phyloP scores from a whole-genome alignment of 192 early-diverging fungal species.

The Backusella liffmaniae region DNA sequence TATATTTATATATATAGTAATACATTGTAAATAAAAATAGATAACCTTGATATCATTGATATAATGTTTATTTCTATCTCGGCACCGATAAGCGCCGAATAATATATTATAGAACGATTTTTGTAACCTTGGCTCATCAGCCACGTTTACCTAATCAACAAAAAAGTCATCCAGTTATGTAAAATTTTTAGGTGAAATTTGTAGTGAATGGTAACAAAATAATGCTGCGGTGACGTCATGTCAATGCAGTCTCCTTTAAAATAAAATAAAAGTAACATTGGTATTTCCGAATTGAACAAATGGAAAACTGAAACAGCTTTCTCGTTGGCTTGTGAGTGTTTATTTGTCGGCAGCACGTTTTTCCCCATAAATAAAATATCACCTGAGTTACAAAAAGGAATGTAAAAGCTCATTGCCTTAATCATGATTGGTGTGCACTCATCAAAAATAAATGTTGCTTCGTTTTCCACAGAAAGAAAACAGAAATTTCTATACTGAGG shows the following conservation, averaged over 20 bases:
- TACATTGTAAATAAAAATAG: not conserved
- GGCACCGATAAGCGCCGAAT: not conserved
- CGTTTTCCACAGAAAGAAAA: not conserved
- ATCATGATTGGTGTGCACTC: not conserved
- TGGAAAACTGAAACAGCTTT: no score
- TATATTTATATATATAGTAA: not conserved
- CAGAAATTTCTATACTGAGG: not conserved
- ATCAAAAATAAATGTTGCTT: not conserved
- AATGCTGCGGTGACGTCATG: not conserved
- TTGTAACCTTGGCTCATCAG: no score
- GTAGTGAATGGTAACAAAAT: no score
- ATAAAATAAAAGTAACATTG: not conserved
- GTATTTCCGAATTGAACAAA: not conserved
- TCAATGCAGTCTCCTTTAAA: not conserved
- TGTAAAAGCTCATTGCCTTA: not conserved
- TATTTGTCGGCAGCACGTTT: not conserved
- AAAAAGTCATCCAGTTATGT: no score
- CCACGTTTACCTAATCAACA: no score
- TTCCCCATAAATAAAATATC: not conserved
- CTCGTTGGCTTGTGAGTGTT: no score
- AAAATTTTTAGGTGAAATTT: no score
- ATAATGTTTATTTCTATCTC: not conserved
- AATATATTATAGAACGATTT: not conserved
- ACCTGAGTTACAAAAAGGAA: not conserved
- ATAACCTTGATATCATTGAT: not conserved